Evolutionary conservation across 2,329 filamentous ascomycete genomes (phyloP).

Genomic region (Blastomyces gilchristii): DNA sequence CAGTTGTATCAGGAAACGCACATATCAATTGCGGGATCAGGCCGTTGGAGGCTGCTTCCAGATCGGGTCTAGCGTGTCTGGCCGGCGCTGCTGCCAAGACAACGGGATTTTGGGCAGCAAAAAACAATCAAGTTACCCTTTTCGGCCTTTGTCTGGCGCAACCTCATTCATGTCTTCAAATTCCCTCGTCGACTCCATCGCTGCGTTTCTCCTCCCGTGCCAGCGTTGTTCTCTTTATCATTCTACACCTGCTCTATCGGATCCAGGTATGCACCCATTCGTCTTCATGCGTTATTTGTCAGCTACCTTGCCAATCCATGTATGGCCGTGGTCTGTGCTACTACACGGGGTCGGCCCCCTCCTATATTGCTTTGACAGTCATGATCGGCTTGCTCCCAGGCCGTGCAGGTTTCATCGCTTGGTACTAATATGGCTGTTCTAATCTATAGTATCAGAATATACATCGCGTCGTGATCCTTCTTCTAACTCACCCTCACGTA

Average conservation of each 20-base stretch:
- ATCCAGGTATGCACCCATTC: neutral
- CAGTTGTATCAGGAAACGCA: neutral
- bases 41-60: too few species aligned
- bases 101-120: constrained; percentile 2
- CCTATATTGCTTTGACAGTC: neutral
- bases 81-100: neutral
- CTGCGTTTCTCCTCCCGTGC: neutral
- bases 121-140: constrained; percentile 8
- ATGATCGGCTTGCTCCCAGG: neutral
- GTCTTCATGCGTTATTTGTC: constrained; percentile 1
- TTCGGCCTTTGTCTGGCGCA: constrained; percentile 3
- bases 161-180: neutral
- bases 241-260: neutral
- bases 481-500: neutral
- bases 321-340: neutral
- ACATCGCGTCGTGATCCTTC: neutral
- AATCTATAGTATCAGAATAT: neutral
- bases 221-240: neutral
- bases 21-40: neutral
- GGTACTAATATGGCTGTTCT: neutral
- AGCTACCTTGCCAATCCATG: neutral
- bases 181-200: neutral
- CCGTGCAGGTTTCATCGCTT: neutral
- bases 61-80: neutral
- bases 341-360: neutral